These are phyloP conservation scores for Ganoderma sp. DNA, from an alignment of 1,284 basidiomycete species.

Conservation along the genomic window DNA sequence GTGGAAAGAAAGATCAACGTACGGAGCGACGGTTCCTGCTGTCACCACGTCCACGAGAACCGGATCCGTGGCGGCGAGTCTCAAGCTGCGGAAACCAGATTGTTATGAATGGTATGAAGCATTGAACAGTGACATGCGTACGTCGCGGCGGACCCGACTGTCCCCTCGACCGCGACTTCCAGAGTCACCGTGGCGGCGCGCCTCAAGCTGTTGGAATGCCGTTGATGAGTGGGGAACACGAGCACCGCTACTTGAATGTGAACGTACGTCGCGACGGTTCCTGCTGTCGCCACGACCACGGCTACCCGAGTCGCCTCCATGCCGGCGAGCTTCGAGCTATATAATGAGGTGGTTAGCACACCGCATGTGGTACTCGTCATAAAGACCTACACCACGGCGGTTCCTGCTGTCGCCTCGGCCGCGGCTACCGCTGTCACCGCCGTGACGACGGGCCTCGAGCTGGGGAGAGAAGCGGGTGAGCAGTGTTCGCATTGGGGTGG, in stretches of 20 bases:
- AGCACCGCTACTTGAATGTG: too few relatives aligned
- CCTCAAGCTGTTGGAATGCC: conserved; percentile 14
- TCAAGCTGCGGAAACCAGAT: not conserved
- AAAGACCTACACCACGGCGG: conserved; percentile 14
- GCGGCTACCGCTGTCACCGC: conserved; percentile 25
- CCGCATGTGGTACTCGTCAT: not conserved
- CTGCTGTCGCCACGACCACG: conserved; percentile 25
- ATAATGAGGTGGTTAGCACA: not conserved
- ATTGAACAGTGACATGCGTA: not conserved
- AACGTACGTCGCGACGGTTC: conserved; percentile 12
- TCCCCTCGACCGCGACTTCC: conserved; percentile 30
- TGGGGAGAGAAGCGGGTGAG: not conserved
- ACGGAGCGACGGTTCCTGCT: conserved; percentile 12
- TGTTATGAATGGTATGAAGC: not conserved
- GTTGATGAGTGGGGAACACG: not conserved
- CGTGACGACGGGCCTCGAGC: conserved; percentile 19
- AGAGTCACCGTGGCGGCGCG: conserved; percentile 28
- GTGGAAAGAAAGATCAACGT: not conserved
- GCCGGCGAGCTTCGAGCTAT: conserved; percentile 16
- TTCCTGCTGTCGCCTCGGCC: conserved; percentile 24
- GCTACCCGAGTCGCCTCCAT: conserved; percentile 19
- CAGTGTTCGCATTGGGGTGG: too few relatives aligned
- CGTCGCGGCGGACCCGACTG: conserved; percentile 16
- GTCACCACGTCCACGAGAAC: conserved; percentile 15
- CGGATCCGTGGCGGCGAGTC: conserved; percentile 18